Percentiles rank a stretch among this genome's conserved stretches.
These are phyloP conservation scores for Fagopyrum homotropicum DNA, from an alignment of 148 eudicot genomes.

Conservation along the genomic window DNA sequence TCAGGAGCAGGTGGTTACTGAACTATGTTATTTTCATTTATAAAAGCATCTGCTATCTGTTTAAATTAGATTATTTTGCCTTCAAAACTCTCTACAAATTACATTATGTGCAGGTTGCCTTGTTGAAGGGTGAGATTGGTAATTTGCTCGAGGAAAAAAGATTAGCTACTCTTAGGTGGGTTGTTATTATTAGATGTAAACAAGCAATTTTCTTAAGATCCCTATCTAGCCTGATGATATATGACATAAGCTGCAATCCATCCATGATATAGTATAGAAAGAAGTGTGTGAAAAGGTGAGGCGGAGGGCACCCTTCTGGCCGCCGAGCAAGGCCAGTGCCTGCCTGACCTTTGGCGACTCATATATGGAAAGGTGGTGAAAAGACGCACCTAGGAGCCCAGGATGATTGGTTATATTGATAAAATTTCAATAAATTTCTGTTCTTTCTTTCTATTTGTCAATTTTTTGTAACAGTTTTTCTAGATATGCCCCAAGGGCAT, in stretches of 20 bases:
- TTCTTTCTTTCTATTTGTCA: too few relatives aligned
- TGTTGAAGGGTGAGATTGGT: slow-evolving; percentile 74
- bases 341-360: too few relatives aligned
- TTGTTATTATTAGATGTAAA: neutral
- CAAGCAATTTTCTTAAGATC: neutral
- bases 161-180: slow-evolving; percentile 67
- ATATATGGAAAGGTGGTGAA: too few relatives aligned
- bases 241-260: neutral
- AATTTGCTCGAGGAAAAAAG: slow-evolving; percentile 81
- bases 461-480: too few relatives aligned
- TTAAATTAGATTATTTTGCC: neutral
- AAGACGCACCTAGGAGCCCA: too few relatives aligned
- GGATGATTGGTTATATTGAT: too few relatives aligned
- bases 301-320: too few relatives aligned
- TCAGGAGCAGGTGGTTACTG: slow-evolving; percentile 66
- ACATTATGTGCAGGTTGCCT: slow-evolving; percentile 56
- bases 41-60: neutral
- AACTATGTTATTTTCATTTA: slow-evolving; percentile 2
- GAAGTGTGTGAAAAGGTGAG: too few relatives aligned
- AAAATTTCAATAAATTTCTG: too few relatives aligned
- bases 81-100: slow-evolving; percentile 3
- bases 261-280: neutral
- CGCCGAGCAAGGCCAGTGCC: too few relatives aligned
- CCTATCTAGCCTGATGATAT: neutral
- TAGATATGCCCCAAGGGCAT: too few relatives aligned